Percentiles rank a stretch among this genome's conserved stretches.
phyloP scores from a whole-genome alignment of 345 rosid genomes.

The Eucalyptus curtisii region DNA sequence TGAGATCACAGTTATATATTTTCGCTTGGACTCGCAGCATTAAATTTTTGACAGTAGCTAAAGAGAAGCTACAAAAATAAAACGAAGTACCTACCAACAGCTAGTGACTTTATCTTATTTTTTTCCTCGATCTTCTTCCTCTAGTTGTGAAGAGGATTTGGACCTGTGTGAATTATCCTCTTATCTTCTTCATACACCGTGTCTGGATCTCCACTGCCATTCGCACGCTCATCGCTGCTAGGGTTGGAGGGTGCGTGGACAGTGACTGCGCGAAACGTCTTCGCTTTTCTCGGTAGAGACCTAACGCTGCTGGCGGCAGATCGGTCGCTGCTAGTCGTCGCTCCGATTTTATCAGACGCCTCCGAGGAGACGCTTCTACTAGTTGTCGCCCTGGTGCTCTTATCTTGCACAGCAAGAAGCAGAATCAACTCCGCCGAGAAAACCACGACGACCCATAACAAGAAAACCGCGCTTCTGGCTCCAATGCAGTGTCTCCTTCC shows the following conservation, averaged over 20 bases:
- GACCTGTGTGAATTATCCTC: constrained; percentile 85
- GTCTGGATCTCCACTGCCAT: constrained; percentile 22
- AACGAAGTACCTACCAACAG: neutral
- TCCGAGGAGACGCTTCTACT: neutral
- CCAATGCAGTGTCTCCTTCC: neutral
- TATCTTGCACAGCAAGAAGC: constrained; percentile 20
- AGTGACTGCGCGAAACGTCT: neutral
- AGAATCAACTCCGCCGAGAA: constrained; percentile 8
- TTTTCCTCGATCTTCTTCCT: neutral
- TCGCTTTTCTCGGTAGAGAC: neutral
- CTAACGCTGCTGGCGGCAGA: neutral
- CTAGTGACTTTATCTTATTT: neutral
- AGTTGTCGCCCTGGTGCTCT: neutral
- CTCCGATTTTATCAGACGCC: neutral
- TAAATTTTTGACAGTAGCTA: neutral
- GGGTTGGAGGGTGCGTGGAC: neutral
- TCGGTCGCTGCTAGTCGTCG: neutral
- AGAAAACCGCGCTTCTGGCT: constrained; percentile 8
- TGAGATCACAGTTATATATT: neutral
- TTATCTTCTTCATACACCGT: constrained; percentile 51
- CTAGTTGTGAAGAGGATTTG: constrained; percentile 90
- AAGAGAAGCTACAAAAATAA: neutral
- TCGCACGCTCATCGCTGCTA: neutral
- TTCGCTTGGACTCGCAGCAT: neutral
- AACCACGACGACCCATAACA: constrained; percentile 35